Evolutionary conservation across 1,284 basidiomycete genomes (phyloP).

Genomic region (Inonotus obliquus): DNA sequence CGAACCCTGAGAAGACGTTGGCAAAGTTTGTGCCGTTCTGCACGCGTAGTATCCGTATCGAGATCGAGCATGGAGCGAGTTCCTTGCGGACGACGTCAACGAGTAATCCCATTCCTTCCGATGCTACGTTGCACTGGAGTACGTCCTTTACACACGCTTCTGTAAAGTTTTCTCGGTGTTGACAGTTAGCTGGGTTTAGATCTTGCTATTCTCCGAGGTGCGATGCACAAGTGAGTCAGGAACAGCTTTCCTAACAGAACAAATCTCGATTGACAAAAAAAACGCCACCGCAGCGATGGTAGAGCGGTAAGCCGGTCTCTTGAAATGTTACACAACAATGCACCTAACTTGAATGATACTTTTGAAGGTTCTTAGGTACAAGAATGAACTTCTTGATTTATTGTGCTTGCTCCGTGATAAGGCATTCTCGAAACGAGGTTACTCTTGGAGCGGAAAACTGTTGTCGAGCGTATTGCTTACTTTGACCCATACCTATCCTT

Average conservation of each 20-base stretch:
- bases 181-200: constrained; percentile 34
- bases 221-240: constrained; percentile 66
- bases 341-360: constrained; percentile 15
- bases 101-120: constrained; percentile 68
- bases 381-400: constrained; percentile 59
- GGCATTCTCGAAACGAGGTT: constrained; percentile 81
- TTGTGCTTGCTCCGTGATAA: constrained; percentile 65
- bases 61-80: constrained; percentile 85
- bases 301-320: constrained; percentile 41
- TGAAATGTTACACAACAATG: not conserved
- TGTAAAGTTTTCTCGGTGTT: constrained; percentile 4
- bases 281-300: constrained; percentile 53
- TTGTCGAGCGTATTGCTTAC: constrained; percentile 74
- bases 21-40: constrained; percentile 76
- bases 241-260: constrained; percentile 12
- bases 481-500: constrained; percentile 77
- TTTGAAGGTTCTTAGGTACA: constrained; percentile 56
- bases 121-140: constrained; percentile 91
- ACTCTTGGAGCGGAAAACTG: constrained; percentile 76
- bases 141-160: constrained; percentile 26
- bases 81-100: constrained; percentile 79
- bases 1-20: constrained; percentile 73
- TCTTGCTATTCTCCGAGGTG: constrained; percentile 62
- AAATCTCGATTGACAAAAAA: constrained; percentile 29
- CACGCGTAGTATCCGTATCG: constrained; percentile 63